These are phyloP conservation scores for Salix viminalis DNA, from an alignment of 345 rosid species.

Conservation along the genomic window DNA sequence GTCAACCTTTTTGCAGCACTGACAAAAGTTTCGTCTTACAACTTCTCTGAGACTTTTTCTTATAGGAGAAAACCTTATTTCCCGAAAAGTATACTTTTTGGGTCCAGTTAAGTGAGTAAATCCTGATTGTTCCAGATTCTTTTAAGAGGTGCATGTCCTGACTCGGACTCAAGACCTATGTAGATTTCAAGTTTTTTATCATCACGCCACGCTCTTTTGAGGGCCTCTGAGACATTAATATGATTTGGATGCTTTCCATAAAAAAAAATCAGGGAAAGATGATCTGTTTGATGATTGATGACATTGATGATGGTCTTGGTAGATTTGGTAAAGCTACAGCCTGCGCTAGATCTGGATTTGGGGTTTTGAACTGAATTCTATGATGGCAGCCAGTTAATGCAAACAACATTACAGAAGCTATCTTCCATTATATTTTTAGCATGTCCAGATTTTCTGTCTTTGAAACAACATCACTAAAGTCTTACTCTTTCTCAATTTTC, in stretches of 20 bases:
- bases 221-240: not conserved
- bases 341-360: not conserved
- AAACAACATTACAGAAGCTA: not conserved
- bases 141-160: no score
- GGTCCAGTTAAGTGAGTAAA: no score
- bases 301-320: conserved; percentile 95
- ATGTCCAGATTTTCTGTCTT: not conserved
- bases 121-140: no score
- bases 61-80: no score
- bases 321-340: conserved; percentile 72
- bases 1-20: not conserved
- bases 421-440: not conserved
- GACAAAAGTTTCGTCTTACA: not conserved
- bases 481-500: not conserved
- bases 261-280: conserved; percentile 74
- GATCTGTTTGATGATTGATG: conserved; percentile 95
- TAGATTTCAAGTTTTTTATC: no score
- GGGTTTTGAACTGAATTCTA: conserved; percentile 1
- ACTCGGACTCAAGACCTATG: fast-evolving
- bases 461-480: not conserved
- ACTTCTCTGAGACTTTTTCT: not conserved
- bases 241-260: conserved; percentile 2
- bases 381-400: not conserved
- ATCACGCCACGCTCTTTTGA: fast-evolving
- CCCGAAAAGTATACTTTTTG: fast-evolving